Evolutionary conservation across 441 rosid genomes (phyloP).

Genomic region (Gossypium gossypioides): DNA sequence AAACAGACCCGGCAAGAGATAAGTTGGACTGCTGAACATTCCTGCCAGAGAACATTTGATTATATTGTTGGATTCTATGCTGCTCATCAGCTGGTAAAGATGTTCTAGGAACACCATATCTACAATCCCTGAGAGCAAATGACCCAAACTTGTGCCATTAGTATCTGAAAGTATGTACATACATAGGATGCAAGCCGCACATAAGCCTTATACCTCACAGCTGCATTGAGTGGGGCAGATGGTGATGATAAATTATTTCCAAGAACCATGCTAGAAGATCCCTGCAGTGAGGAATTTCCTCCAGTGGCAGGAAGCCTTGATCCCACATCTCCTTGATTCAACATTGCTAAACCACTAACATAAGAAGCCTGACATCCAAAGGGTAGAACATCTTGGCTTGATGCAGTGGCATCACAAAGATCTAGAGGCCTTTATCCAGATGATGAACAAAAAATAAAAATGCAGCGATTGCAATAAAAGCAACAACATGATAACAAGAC

Average conservation of each 20-base stretch:
- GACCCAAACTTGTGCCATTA: neutral
- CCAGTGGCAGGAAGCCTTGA: slow-evolving; percentile 56
- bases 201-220: slow-evolving; percentile 53
- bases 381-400: slow-evolving; percentile 58
- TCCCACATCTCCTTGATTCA: slow-evolving; percentile 56
- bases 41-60: slow-evolving; percentile 60
- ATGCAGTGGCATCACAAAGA: slow-evolving; percentile 60
- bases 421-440: slow-evolving; percentile 87
- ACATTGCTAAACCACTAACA: slow-evolving; percentile 36
- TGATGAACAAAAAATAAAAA: slow-evolving; percentile 16
- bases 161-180: slow-evolving; percentile 8
- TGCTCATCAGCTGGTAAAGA: slow-evolving; percentile 77
- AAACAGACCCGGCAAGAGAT: slow-evolving; percentile 53
- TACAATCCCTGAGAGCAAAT: slow-evolving; percentile 55
- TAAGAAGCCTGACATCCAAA: slow-evolving; percentile 60
- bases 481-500: slow-evolving; percentile 10
- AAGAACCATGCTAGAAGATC: slow-evolving; percentile 50
- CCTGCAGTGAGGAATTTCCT: slow-evolving; percentile 53
- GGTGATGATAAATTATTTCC: slow-evolving; percentile 53
- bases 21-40: slow-evolving; percentile 62
- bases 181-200: slow-evolving; percentile 16
- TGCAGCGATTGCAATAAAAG: slow-evolving; percentile 15
- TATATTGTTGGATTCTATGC: slow-evolving; percentile 62
- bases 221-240: slow-evolving; percentile 50
- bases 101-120: slow-evolving; percentile 62